A percentile compares a stretch with the other conserved stretches of the same genome.
phyloP scores from a whole-genome alignment of 371 early-diverging fungal species.

The Saksenaea vasiformis region DNA sequence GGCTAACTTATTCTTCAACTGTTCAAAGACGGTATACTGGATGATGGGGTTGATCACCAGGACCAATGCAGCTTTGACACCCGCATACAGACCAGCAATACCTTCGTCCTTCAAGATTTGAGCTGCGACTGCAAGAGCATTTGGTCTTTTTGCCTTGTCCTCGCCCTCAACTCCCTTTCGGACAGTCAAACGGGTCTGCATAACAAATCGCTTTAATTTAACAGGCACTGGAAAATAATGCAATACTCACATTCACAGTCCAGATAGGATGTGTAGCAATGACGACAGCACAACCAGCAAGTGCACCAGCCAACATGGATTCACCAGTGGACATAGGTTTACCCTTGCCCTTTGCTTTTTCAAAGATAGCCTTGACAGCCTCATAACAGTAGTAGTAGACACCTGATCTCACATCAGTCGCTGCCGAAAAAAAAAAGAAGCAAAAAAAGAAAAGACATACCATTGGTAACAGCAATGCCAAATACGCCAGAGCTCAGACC shows the following conservation, averaged over 20 bases:
- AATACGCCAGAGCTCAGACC: constrained; percentile 95
- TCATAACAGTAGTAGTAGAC: constrained; percentile 96
- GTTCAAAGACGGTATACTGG: constrained; percentile 97
- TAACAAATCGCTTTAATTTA: not conserved
- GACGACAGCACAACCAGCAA: constrained; percentile 89
- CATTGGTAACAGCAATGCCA: constrained; percentile 95
- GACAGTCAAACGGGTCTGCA: constrained; percentile 69
- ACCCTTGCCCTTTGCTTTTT: constrained; percentile 61
- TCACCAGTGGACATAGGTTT: constrained; percentile 78
- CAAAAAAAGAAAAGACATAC: constrained; percentile 32
- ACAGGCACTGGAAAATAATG: not conserved
- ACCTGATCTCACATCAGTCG: constrained; percentile 27
- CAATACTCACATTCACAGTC: constrained; percentile 85
- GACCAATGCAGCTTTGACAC: constrained; percentile 89
- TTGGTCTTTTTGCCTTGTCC: constrained; percentile 33
- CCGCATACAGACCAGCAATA: constrained; percentile 82
- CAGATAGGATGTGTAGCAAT: constrained; percentile 96
- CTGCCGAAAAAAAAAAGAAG: constrained; percentile 1
- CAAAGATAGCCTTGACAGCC: constrained; percentile 82
- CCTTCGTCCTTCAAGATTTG: constrained; percentile 90
- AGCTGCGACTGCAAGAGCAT: constrained; percentile 51
- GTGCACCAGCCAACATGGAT: constrained; percentile 89
- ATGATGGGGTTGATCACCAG: constrained; percentile 98
- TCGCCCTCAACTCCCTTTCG: constrained; percentile 57
- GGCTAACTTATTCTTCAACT: constrained; percentile 72